Evolutionary conservation across 208 protist species (phyloP).

Genomic region (Crithidia fasciculata): DNA sequence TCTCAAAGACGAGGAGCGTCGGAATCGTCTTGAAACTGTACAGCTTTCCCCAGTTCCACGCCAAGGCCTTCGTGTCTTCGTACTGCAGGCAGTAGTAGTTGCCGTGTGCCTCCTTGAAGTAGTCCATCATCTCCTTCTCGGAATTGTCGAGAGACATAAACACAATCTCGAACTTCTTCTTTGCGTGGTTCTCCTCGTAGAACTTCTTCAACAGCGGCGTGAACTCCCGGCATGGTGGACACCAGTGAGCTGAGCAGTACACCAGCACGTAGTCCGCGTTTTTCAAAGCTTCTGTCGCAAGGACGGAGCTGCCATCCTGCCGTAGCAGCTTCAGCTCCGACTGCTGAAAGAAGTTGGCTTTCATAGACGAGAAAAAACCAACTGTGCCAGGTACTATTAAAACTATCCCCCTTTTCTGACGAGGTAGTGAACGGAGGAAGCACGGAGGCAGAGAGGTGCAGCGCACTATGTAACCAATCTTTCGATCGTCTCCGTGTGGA

Average conservation of each 20-base stretch:
- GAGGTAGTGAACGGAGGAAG: too few species aligned
- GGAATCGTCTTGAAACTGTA: constrained; percentile 44
- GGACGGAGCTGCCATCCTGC: constrained; percentile 42
- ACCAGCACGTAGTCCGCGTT: constrained; percentile 57
- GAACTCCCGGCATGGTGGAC: constrained; percentile 76
- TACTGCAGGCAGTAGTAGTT: constrained; percentile 59
- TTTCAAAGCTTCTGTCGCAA: constrained; percentile 25
- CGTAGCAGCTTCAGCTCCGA: constrained; percentile 39
- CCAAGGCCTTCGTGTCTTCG: constrained; percentile 32
- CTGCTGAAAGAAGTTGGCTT: background rate
- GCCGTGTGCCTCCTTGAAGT: constrained; percentile 52
- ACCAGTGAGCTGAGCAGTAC: constrained; percentile 90
- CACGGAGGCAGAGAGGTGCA: too few species aligned
- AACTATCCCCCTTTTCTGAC: too few species aligned
- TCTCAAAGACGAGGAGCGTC: constrained; percentile 56
- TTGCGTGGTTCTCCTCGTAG: constrained; percentile 45
- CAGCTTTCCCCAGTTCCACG: constrained; percentile 3
- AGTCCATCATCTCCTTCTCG: constrained; percentile 46
- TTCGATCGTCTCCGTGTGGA: too few species aligned
- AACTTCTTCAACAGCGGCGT: constrained; percentile 68
- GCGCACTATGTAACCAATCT: too few species aligned
- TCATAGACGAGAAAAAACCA: background rate
- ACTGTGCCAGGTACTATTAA: too few species aligned
- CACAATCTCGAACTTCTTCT: constrained; percentile 70
- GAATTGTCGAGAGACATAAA: constrained; percentile 67